Evolutionary conservation across 2,329 filamentous ascomycete species (phyloP), one percentile per base, ranked within the genome.

Genomic region (Sporothrix mexicana): DNA sequence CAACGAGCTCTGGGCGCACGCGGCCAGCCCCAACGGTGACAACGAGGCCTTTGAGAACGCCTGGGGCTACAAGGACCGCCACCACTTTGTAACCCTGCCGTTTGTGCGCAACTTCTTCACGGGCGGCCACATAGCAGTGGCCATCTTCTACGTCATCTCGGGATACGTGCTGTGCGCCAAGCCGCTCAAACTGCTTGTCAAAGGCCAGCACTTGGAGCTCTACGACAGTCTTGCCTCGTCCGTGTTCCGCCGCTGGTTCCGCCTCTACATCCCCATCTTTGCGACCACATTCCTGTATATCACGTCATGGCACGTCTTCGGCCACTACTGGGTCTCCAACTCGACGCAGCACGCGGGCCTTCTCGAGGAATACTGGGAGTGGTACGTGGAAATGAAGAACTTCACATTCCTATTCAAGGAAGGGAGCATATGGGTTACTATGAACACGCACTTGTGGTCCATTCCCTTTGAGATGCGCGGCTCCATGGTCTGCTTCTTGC

Each of bases 321-420:
- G 84, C 6, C 25, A 53, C 66, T 81, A 87, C 72, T 84, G 82
- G 79, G 80, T 81, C 7, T 73, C 82, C 7, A 80, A 82, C 13
- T 79, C 79, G 25, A 79, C 81, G 15, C 79, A 80, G 12, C 79
- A 85, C 73, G 75, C 75, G 4, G 86, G 76, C 45, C 84, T 85
- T 76, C 74, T 78, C 8, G 84, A 84, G 12, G 88, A 90, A 76
- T 74, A 88, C 1, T 87, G 85, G 81, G 76, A 79, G 6, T 83
- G 85, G 77, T 86, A 86, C 75, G 73, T 78, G 74, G 88, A 92
- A 78, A 83, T 88, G 78, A 92, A 92, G 78, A 91, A 91, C 79
- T 92, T 90, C 81, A 92, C 86, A 79, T 92, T 90, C 78, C 78
- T 91, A 53, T 92, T 88, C 80, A 86, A 87, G 57, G 83, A 83